These are phyloP conservation scores for Zychaea mexicana DNA, from an alignment of 371 early-diverging fungal genomes.

Conservation along the genomic window DNA sequence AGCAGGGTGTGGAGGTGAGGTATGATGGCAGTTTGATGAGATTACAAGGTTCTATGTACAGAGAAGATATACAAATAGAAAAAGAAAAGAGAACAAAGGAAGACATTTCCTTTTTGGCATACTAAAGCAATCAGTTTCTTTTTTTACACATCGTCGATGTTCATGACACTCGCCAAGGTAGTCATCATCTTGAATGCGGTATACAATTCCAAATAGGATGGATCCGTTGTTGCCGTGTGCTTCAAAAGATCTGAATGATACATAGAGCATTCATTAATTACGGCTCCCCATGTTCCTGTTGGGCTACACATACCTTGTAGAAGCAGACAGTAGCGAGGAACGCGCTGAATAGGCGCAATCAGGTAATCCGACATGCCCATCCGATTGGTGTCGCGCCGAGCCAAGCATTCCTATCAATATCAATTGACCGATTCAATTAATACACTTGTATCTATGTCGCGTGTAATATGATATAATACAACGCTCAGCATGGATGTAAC, in stretches of 20 bases:
- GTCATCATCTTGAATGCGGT: slow-evolving; percentile 38
- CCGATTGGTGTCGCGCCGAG: slow-evolving; percentile 35
- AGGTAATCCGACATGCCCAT: slow-evolving; percentile 49
- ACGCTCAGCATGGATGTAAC: too few species aligned
- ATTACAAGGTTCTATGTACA: too few species aligned
- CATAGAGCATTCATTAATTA: slow-evolving; percentile 9
- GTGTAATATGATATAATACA: too few species aligned
- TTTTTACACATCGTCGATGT: slow-evolving; percentile 4
- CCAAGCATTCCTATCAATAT: slow-evolving; percentile 33
- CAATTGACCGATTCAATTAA: too few species aligned
- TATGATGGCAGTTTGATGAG: too few species aligned
- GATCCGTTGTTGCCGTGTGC: slow-evolving; percentile 34
- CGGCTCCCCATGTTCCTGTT: not conserved
- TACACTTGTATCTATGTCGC: too few species aligned
- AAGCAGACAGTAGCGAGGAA: slow-evolving; percentile 52
- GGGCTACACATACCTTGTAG: slow-evolving; percentile 37
- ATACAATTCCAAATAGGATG: slow-evolving; percentile 37
- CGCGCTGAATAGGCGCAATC: slow-evolving; percentile 58
- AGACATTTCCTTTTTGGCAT: not conserved
- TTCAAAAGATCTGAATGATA: slow-evolving; percentile 43
- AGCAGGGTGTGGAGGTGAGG: too few species aligned
- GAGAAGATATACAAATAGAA: too few species aligned
- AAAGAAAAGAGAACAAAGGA: not conserved
- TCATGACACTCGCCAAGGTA: slow-evolving; percentile 38
- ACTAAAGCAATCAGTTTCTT: not conserved